phyloP scores from a whole-genome alignment of 345 rosid species.

The Citrus unshiu region DNA sequence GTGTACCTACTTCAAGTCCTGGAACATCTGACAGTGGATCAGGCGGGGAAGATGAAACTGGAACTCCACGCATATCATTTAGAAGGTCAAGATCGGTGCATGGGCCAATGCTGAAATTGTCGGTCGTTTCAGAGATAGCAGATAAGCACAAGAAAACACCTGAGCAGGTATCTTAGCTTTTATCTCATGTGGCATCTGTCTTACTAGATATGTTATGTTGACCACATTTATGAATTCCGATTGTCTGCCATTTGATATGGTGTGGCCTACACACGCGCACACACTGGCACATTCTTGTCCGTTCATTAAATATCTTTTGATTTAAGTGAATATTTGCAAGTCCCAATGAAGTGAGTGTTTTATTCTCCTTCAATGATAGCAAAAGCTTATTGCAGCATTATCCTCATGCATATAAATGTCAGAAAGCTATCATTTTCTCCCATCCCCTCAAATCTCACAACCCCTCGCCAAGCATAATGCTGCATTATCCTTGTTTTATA shows the following conservation, averaged over 20 bases:
- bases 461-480: neutral
- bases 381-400: neutral
- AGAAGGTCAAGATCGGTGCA: conserved; percentile 65
- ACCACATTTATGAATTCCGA: neutral
- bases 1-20: conserved; percentile 52
- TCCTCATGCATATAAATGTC: neutral
- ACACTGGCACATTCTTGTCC: neutral
- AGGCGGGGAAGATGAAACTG: conserved; percentile 60
- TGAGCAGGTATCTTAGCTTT: conserved; percentile 43
- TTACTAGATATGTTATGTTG: neutral
- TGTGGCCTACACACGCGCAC: neutral
- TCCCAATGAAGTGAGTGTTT: neutral
- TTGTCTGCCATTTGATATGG: neutral
- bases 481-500: neutral
- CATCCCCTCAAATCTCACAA: neutral
- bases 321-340: neutral
- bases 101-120: conserved; percentile 65
- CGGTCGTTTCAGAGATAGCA: conserved; percentile 52
- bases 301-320: neutral
- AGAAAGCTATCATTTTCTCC: neutral
- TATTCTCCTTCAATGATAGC: neutral
- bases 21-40: conserved; percentile 59
- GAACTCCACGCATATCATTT: conserved; percentile 60
- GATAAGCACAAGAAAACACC: conserved; percentile 49
- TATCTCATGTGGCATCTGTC: neutral